Conservation (phyloP, 1,139 yeast species). For the Fermentozyma sake region DNA sequence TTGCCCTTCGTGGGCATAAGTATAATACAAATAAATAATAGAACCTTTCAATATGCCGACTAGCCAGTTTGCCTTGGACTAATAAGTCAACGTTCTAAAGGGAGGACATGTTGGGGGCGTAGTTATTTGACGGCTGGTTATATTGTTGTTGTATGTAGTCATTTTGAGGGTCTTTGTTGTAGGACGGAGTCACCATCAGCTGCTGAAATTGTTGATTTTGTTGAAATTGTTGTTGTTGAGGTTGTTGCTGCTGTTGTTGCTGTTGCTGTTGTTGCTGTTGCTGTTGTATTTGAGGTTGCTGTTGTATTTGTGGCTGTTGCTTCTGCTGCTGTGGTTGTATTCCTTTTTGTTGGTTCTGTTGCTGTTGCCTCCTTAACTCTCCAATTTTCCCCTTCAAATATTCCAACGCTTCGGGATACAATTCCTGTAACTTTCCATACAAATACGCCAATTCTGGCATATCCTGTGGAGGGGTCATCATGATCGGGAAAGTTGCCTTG, state of each 20-base stretch:
- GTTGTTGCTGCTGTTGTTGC: constrained; percentile 9
- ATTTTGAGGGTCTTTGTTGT: too few relatives aligned
- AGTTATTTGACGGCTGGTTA: too few relatives aligned
- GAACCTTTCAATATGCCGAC: too few relatives aligned
- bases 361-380: constrained; percentile 33
- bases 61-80: too few relatives aligned
- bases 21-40: too few relatives aligned
- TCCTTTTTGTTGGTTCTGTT: constrained; percentile 10
- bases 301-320: constrained; percentile 8
- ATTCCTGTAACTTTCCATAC: constrained; percentile 44
- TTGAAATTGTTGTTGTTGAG: constrained; percentile 9
- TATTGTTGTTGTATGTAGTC: too few relatives aligned
- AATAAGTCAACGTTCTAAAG: too few relatives aligned
- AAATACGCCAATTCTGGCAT: constrained; percentile 49
- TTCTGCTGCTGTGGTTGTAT: constrained; percentile 8
- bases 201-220: constrained; percentile 8
- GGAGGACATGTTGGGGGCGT: too few relatives aligned
- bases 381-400: constrained; percentile 44
- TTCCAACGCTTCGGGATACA: constrained; percentile 54
- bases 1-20: too few relatives aligned
- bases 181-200: too few relatives aligned
- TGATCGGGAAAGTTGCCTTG: constrained; percentile 45
- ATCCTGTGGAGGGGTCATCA: constrained; percentile 51
- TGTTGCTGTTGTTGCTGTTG: constrained; percentile 8
- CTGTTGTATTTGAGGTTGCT: constrained; percentile 6